phyloP scores from a whole-genome alignment of 2,329 filamentous ascomycete species.

The Talaromyces sp. region DNA sequence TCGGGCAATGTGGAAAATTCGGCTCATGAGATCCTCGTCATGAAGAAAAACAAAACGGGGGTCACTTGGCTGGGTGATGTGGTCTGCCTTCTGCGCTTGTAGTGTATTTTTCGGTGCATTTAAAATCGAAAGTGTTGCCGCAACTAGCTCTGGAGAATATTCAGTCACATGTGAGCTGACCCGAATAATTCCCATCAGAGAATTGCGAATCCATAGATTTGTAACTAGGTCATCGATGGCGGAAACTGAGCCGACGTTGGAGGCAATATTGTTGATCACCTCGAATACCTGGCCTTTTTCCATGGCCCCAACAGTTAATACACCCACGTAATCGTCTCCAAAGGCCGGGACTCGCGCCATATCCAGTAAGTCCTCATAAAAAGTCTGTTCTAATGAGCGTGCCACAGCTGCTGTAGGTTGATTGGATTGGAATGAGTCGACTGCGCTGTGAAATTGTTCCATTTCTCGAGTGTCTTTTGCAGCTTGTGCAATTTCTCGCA shows the following conservation, averaged over 20 bases:
- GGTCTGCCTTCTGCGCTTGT: slow-evolving; percentile 20
- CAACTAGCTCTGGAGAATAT: slow-evolving; percentile 70
- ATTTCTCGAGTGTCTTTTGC: slow-evolving; percentile 55
- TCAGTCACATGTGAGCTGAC: slow-evolving; percentile 64
- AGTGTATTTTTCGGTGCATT: slow-evolving; percentile 37
- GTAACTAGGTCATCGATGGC: slow-evolving; percentile 53
- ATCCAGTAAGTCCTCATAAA: slow-evolving; percentile 50
- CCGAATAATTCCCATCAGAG: slow-evolving; percentile 68
- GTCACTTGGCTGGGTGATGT: slow-evolving; percentile 27
- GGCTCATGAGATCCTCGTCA: slow-evolving; percentile 56
- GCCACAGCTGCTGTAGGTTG: slow-evolving; percentile 31
- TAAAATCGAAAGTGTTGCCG: slow-evolving; percentile 63
- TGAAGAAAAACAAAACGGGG: slow-evolving; percentile 54
- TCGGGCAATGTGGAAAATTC: slow-evolving; percentile 64
- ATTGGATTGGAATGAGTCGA: slow-evolving; percentile 40
- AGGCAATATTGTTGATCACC: slow-evolving; percentile 45
- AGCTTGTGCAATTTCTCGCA: slow-evolving; percentile 62
- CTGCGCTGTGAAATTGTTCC: slow-evolving; percentile 41
- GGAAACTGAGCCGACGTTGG: slow-evolving; percentile 47
- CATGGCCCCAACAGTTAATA: slow-evolving; percentile 48
- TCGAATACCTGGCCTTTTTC: slow-evolving; percentile 49
- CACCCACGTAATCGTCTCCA: slow-evolving; percentile 47
- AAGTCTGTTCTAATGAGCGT: slow-evolving; percentile 34
- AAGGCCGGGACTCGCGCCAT: slow-evolving; percentile 38
- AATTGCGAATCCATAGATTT: slow-evolving; percentile 60